Percentiles rank a stretch among this genome's conserved stretches.
Conservation (phyloP, 208 protist species). For the Zelonia costaricensis region DNA sequence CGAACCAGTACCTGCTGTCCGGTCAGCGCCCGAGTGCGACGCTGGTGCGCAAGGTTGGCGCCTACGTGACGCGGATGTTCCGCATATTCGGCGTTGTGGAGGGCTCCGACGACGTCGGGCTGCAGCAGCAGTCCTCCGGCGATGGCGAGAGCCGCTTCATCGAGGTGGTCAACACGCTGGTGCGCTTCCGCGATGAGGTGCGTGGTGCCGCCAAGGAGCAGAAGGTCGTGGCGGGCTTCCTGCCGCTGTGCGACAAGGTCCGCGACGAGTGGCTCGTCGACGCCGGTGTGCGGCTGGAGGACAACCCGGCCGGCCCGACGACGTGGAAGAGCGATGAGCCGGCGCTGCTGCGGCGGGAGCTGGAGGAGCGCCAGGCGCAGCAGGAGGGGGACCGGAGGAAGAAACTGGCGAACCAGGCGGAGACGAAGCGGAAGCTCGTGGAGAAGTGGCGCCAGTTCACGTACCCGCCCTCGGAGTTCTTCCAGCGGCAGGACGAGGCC, state of each 20-base stretch:
- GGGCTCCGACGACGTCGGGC: conserved; percentile 68
- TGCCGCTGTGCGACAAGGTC: conserved; percentile 75
- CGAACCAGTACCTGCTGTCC: conserved; percentile 87
- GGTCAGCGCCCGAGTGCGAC: conserved; percentile 43
- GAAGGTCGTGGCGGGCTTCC: conserved; percentile 45
- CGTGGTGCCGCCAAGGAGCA: conserved; percentile 52
- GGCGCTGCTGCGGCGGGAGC: conserved; percentile 55
- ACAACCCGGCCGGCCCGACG: conserved; percentile 65
- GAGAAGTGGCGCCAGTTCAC: conserved; percentile 69
- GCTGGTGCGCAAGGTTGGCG: conserved; percentile 75
- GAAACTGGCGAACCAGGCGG: conserved; percentile 65
- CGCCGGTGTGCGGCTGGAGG: conserved; percentile 83
- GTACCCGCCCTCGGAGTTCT: conserved; percentile 42
- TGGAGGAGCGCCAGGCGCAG: conserved; percentile 41
- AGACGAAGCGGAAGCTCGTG: conserved; percentile 61
- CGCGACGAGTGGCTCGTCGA: conserved; percentile 80
- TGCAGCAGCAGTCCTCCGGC: conserved; percentile 30
- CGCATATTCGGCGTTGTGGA: conserved; percentile 92
- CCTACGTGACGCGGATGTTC: conserved; percentile 93
- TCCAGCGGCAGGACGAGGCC: conserved; percentile 34
- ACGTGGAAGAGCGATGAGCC: conserved; percentile 82
- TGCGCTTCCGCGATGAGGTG: conserved; percentile 77
- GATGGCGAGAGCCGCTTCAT: conserved; percentile 39
- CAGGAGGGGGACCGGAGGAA: conserved; percentile 35
- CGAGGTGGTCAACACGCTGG: conserved; percentile 65